A percentile compares a stretch with the other conserved stretches of the same genome.
These are phyloP conservation scores for Boletus rufocinnamomeus DNA, from an alignment of 768 basidiomycete species.

Conservation along the genomic window DNA sequence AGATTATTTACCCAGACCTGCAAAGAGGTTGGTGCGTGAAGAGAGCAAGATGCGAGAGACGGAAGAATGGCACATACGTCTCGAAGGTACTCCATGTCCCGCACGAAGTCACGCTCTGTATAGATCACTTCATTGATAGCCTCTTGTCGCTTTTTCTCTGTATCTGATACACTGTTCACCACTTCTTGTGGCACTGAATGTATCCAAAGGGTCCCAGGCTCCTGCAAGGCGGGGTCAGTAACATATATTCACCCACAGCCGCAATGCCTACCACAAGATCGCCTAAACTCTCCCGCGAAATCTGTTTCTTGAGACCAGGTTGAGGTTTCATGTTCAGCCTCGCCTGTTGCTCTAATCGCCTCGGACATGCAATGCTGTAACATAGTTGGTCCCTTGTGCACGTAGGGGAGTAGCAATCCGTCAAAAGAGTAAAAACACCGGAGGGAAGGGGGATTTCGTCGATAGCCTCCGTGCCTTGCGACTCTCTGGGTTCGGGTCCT, in stretches of 20 bases:
- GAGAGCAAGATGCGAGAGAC: neutral
- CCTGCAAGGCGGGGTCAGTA: slow-evolving; percentile 42
- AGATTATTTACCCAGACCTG: slow-evolving; percentile 91
- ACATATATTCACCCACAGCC: neutral
- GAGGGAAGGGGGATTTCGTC: slow-evolving; percentile 79
- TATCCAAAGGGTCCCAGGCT: slow-evolving; percentile 90
- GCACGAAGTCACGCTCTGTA: slow-evolving; percentile 96
- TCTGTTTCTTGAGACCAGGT: slow-evolving; percentile 83
- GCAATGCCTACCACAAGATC: slow-evolving; percentile 63
- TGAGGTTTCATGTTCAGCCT: slow-evolving; percentile 92
- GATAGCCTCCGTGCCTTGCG: slow-evolving; percentile 45
- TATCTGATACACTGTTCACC: slow-evolving; percentile 86
- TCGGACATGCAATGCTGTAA: slow-evolving; percentile 95
- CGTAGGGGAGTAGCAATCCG: slow-evolving; percentile 97
- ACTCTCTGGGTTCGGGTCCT: slow-evolving; percentile 21
- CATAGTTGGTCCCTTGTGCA: slow-evolving; percentile 94
- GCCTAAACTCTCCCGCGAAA: slow-evolving; percentile 77
- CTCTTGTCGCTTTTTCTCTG: slow-evolving; percentile 95
- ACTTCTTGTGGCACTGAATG: slow-evolving; percentile 96
- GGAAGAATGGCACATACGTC: slow-evolving; percentile 60
- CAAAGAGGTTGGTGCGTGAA: slow-evolving; percentile 6
- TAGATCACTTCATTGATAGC: slow-evolving; percentile 95
- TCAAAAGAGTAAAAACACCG: slow-evolving; percentile 94
- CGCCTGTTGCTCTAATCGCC: slow-evolving; percentile 92
- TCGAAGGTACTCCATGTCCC: slow-evolving; percentile 96